Evolutionary conservation across 108 stramenopile genomes (phyloP), one percentile per base, ranked within the genome.

Genomic region (Cyclotella cryptica): DNA sequence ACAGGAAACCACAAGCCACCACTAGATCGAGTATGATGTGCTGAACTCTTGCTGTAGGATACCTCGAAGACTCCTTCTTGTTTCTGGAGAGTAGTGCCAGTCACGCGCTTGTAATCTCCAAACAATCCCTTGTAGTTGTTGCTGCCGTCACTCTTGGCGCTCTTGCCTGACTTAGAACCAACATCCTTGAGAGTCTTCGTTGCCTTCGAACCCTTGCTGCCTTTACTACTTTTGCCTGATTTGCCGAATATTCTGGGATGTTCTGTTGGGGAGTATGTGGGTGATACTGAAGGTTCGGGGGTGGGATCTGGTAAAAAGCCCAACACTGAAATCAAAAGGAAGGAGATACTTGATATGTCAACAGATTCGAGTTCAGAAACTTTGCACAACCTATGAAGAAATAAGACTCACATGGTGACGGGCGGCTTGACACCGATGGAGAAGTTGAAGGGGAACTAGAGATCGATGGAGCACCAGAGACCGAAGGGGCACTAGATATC

Each of bases 401-500:
- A 58, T 58, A 21, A 12, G 26, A 15, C 30, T 63, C 24, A 63
- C 29, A 10, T 68, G 49, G 49, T 12, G 49, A 68, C 7, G 67
- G 64, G 11, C 43, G 42, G 24, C 44, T 26, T 6, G 64, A 65
- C 21, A 65, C 64, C 17, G 64, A 29, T 3, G 64, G 64, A 44
- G 64, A 27, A 22, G 15, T 29, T 9, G 64, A 65, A 43, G 64
- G 64, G 43, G 30, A n/a, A 40, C 15, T 26, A 40, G 60, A 62
- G 14, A 40, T 19, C 19, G 65, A 66, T 22, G 65, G 65, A 26
- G 67, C 67, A 39, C 51, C 30, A 19, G 67, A 68, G 49, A 52
- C 49, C 35, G 67, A 68, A 5, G 67, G 49, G 49, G 49, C 67
- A 68, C 67, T 68, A 30, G 67, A 68, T 24, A 66, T 66, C 21